Conservation (phyloP, 1,139 yeast species). For the Lodderomyces elongisporus region DNA sequence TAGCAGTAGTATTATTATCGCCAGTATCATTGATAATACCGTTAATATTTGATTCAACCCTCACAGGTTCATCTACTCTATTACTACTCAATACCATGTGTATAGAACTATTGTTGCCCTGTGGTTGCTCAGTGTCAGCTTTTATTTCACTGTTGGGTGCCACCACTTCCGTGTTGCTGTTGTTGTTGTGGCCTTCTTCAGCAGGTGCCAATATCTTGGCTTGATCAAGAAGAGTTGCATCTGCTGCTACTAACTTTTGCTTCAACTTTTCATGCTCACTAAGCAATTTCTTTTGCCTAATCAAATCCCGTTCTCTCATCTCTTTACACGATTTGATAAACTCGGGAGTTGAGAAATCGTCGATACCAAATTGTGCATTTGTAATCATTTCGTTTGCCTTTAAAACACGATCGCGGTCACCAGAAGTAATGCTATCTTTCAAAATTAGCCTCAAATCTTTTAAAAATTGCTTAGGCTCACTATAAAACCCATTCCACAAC, state of each 20-base stretch:
- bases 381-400: slow-evolving; percentile 96
- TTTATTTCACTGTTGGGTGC: background rate
- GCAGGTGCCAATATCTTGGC: background rate
- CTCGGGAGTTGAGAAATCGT: slow-evolving; percentile 75
- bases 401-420: slow-evolving; percentile 79
- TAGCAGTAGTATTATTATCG: background rate
- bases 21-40: too few species aligned
- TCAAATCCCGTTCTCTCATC: slow-evolving; percentile 63
- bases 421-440: slow-evolving; percentile 65
- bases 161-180: too few species aligned
- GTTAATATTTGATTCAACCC: background rate
- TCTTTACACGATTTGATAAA: slow-evolving; percentile 74
- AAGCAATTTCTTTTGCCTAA: slow-evolving; percentile 45
- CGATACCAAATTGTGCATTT: slow-evolving; percentile 92
- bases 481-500: slow-evolving; percentile 92
- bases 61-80: background rate
- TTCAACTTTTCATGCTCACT: slow-evolving; percentile 28
- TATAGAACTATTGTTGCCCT: too few species aligned
- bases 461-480: slow-evolving; percentile 87
- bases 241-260: slow-evolving; percentile 18
- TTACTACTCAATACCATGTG: too few species aligned
- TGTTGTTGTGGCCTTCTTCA: background rate
- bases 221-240: background rate
- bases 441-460: slow-evolving; percentile 82
- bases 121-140: background rate